Evolutionary conservation across 2,329 filamentous ascomycete genomes (phyloP).

Genomic region (Ceratocystis lukuohia): DNA sequence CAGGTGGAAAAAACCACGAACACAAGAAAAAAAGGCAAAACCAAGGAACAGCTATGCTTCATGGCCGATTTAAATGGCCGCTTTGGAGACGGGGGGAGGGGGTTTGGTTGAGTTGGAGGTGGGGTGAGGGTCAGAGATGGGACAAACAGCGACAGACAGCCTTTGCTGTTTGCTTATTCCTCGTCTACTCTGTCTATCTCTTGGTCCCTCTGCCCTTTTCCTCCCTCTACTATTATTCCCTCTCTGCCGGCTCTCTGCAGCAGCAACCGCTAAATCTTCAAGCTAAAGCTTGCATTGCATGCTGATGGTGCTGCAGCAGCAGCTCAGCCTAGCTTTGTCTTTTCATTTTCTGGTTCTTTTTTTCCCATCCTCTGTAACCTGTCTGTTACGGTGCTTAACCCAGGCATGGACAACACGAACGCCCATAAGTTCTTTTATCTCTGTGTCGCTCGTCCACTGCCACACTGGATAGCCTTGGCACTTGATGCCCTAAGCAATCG

Average conservation of each 20-base stretch:
- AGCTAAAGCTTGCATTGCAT: no score
- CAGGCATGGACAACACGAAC: no score
- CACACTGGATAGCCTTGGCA: no score
- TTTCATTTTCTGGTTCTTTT: background rate
- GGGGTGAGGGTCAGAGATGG: background rate
- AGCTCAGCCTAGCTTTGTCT: no score
- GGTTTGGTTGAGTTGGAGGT: background rate
- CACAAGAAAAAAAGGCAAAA: background rate
- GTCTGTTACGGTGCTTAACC: background rate
- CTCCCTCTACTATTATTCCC: background rate
- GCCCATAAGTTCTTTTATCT: no score
- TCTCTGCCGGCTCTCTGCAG: background rate
- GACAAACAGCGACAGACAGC: background rate
- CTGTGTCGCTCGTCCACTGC: no score
- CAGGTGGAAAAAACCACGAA: background rate
- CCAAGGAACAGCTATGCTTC: background rate
- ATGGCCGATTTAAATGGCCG: background rate
- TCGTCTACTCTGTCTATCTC: background rate
- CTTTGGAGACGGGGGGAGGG: background rate
- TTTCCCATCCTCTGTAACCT: background rate
- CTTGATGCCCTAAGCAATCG: no score
- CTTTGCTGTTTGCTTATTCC: background rate
- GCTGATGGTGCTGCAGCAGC: no score
- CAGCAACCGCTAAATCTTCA: background rate
- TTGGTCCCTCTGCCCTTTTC: background rate